A percentile compares a stretch with the other conserved stretches of the same genome.
Evolutionary conservation across 2,329 filamentous ascomycete genomes (phyloP).

Genomic region (Microascus cirrosus): DNA sequence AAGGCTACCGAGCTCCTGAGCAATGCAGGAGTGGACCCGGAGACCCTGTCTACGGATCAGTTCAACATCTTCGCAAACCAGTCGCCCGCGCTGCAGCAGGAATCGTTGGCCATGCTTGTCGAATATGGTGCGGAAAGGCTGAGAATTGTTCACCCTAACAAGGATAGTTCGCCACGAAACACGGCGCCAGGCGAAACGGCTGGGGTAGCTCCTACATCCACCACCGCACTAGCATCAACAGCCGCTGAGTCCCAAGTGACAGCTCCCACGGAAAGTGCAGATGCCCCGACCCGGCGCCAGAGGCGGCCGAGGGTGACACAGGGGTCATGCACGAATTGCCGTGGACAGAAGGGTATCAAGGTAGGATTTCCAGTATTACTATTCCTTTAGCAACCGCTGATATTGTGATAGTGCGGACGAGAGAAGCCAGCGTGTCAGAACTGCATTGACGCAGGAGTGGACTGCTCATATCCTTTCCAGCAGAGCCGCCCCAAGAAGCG

Average conservation of each 20-base stretch:
- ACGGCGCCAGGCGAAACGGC: constrained; percentile 7
- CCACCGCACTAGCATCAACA: background rate
- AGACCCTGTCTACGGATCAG: constrained; percentile 40
- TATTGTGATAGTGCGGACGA: constrained; percentile 22
- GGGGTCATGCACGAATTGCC: constrained; percentile 24
- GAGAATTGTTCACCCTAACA: constrained; percentile 42
- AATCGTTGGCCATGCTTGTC: constrained; percentile 44
- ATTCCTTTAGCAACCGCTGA: background rate
- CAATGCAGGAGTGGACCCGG: constrained; percentile 36
- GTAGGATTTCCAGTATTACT: background rate
- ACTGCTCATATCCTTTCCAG: constrained; percentile 26
- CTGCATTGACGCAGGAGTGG: constrained; percentile 18
- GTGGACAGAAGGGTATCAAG: constrained; percentile 15
- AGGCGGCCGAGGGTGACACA: constrained; percentile 12
- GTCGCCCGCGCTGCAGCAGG: constrained; percentile 39
- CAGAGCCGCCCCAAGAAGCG: background rate
- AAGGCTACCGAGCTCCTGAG: constrained; percentile 34
- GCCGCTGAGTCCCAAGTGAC: constrained; percentile 7
- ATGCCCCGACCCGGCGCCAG: background rate
- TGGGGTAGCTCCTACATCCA: constrained; percentile 1
- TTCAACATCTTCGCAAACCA: constrained; percentile 51
- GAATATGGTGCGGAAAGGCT: constrained; percentile 46
- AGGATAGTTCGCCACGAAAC: constrained; percentile 14
- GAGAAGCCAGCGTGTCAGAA: constrained; percentile 25
- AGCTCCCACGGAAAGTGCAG: background rate